Evolutionary conservation across 148 eudicot genomes (phyloP).

Genomic region (Spergularia bocconei): DNA sequence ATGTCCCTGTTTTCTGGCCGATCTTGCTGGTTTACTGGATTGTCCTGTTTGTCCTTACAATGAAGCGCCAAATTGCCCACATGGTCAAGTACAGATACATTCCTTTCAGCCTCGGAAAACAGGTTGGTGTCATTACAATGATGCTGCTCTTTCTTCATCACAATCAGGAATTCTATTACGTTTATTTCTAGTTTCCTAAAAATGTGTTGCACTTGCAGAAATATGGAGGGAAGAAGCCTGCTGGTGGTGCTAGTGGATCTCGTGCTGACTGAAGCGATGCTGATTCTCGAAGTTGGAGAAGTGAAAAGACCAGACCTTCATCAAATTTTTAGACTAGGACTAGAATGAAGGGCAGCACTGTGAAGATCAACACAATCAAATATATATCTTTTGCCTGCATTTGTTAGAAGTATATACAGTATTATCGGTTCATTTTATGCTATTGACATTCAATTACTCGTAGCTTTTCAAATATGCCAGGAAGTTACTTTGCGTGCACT

Average conservation of each 20-base stretch:
- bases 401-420: constrained; percentile 31
- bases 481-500: constrained; percentile 12
- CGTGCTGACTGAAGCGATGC: constrained; percentile 36
- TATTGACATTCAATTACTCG: constrained; percentile 22
- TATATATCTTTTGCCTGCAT: constrained; percentile 19
- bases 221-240: constrained; percentile 61
- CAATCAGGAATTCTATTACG: not conserved
- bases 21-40: constrained; percentile 62
- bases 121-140: constrained; percentile 39
- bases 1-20: constrained; percentile 76
- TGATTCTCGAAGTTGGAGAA: constrained; percentile 10
- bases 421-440: constrained; percentile 15
- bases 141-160: not conserved
- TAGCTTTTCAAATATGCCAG: constrained; percentile 15
- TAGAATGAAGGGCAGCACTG: constrained; percentile 9
- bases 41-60: constrained; percentile 70
- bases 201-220: constrained; percentile 35
- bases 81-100: constrained; percentile 87
- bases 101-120: constrained; percentile 80
- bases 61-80: constrained; percentile 90
- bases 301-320: constrained; percentile 1
- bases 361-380: constrained; percentile 17
- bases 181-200: not conserved
- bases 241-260: constrained; percentile 24
- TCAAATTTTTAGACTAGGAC: constrained; percentile 24